Evolutionary conservation across 352 stramenopile species (phyloP), one percentile per base, ranked within the genome.

Genomic region (Globisporangium paddicum): DNA sequence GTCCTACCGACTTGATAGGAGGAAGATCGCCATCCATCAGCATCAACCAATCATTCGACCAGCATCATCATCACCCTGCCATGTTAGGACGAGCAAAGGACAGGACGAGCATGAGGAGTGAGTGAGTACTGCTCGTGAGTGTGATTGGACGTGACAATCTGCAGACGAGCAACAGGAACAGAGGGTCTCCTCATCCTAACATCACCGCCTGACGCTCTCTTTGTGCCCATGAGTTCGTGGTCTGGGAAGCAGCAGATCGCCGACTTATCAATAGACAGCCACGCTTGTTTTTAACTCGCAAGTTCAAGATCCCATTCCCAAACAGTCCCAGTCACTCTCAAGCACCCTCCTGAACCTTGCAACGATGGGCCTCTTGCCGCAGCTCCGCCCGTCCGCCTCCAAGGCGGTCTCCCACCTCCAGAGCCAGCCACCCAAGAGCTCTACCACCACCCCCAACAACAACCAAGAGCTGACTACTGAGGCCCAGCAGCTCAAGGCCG

Each of bases 401-500:
- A 51, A 51, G 25, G 45, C 30, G 25, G 45, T 51, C 10, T 23
- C 45, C 16, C 44, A 51, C 13, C 16, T 37, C 5, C 25, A 51
- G 6, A 3, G 35, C 2, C 45, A 51, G 25, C 45, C 45, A 2
- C 13, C 35, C 6, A 51, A 51, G 25, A 16, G 25, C 25, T 10
- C 14, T 18, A 21, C 13, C n/a, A n/a, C n/a, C n/a, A n/a, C n/a
- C n/a, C n/a, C n/a, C 11, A 19, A 19, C 14, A 35, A 13, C 23
- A 51, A 34, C 44, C 26, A 51, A 19, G 16, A 21, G 38, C 5
- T 21, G 23, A 35, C 5, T n/a, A 16, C 14, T 2, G 45, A 61
- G 37, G 26, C 48, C 34, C 51, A 62, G 30, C 34, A 65, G 46
- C 49, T 64, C 41, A 64, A 64, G 13, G 30, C 19, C 21, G 13